Evolutionary conservation across 2,329 filamentous ascomycete genomes (phyloP), one percentile per base, ranked within the genome.

Genomic region (Trichoderma koningii): DNA sequence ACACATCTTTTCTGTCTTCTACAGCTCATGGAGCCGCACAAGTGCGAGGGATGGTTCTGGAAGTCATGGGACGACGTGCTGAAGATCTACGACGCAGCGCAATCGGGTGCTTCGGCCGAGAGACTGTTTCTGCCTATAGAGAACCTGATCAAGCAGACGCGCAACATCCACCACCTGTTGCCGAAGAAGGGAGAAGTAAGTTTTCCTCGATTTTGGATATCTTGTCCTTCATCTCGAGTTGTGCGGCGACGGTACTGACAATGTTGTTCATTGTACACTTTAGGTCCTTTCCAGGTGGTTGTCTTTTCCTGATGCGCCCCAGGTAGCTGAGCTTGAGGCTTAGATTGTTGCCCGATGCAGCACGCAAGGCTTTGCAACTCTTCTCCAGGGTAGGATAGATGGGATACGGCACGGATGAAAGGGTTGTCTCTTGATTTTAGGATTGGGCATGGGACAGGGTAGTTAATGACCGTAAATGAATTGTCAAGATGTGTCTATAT

Each of bases 41-140:
- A 86, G 70, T 85, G 83, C 68, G 77, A 77, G 7, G 75, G 73
- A 0, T 86, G 84, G 84, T 66, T 70, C 7, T 85, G 82, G 82
- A 76, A 75, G 68, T 72, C 73, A 3, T 83, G 79, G 79, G 73
- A 78, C 0, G 77, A 82, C 21, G 68, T 85, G 34, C 73, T 68
- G 52, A 64, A 65, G 26, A 73, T 78, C 63, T 71, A 23, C 67
- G 70, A 1, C 63, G 45, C 30, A 48, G 28, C 26, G 14, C 21
- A 6, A 38, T 66, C 9, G 70, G 63, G 2, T 69, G 70, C 1
- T 41, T 67, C 12, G 68, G 57, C 2, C 69, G 72, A 66, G 17
- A 34, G 12, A 26, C 59, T 78, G 19, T 79, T 79, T 55, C 64
- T 76, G 6, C 77, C 77, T 0, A 23, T 79, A 63, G 61, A 70